Percentiles rank a stretch among this genome's conserved stretches.
Conservation (phyloP, 208 protist species). For the Trypanosoma lewisi region DNA sequence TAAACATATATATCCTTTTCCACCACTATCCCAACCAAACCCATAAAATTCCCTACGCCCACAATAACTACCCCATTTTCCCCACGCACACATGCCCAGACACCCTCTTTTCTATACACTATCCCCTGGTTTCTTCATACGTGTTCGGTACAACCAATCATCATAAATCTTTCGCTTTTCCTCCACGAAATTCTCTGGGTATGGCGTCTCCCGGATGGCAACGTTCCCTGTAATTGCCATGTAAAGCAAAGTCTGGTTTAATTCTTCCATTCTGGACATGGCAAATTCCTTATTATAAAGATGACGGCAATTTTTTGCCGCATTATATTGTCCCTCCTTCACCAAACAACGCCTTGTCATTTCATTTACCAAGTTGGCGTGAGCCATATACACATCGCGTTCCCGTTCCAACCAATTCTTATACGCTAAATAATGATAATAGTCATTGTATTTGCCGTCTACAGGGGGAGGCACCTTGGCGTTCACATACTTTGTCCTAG, state of each 20-base stretch:
- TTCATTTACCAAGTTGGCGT: constrained; percentile 74
- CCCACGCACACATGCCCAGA: too few species aligned
- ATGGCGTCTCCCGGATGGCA: constrained; percentile 83
- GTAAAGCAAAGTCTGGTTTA: constrained; percentile 82
- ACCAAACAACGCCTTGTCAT: constrained; percentile 70
- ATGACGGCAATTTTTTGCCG: constrained; percentile 85
- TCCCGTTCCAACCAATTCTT: constrained; percentile 81
- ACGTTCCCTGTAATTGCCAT: constrained; percentile 86
- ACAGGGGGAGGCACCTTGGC: constrained; percentile 78
- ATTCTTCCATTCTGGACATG: constrained; percentile 81
- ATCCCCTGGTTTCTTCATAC: constrained; percentile 82
- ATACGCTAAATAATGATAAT: constrained; percentile 85
- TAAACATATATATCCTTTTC: background rate
- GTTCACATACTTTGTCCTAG: constrained; percentile 78
- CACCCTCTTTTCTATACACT: too few species aligned
- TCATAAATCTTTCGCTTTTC: constrained; percentile 89
- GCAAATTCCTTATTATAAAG: constrained; percentile 78
- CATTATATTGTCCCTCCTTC: constrained; percentile 88
- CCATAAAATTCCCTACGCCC: background rate
- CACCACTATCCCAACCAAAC: background rate
- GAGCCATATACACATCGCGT: constrained; percentile 78
- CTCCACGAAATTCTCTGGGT: constrained; percentile 79
- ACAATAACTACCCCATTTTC: background rate
- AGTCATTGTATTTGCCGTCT: constrained; percentile 78
- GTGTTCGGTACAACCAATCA: constrained; percentile 81